Percentiles rank a stretch among this genome's conserved stretches.
Conservation (phyloP, 140 eudicot species). For the Anethum foeniculum region DNA sequence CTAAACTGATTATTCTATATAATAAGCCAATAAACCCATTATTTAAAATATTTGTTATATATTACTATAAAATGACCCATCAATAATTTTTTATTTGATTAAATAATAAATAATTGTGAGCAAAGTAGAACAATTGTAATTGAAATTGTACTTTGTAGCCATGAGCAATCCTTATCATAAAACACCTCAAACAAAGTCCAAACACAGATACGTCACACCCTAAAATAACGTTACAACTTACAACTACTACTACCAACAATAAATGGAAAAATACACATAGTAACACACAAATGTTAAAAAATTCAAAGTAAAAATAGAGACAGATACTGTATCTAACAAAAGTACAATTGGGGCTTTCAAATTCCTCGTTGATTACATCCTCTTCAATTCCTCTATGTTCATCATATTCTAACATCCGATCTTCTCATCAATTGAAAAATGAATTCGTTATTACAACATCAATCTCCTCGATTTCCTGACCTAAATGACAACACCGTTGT, state of each 20-base stretch:
- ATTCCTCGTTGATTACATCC: not conserved
- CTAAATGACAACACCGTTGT: conserved; percentile 29
- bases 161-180: not conserved
- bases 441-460: not conserved
- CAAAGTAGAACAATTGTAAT: no score
- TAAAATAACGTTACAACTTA: not conserved
- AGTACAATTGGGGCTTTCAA: not conserved
- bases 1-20: no score
- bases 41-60: no score
- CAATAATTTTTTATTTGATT: no score
- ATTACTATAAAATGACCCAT: no score
- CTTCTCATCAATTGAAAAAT: not conserved
- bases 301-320: not conserved
- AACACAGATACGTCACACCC: not conserved
- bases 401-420: not conserved
- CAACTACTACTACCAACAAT: not conserved
- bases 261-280: not conserved
- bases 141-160: no score
- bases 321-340: not conserved
- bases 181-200: not conserved
- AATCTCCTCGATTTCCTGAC: conserved; percentile 29
- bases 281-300: not conserved
- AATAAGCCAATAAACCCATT: no score
- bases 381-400: not conserved
- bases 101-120: no score